Evolutionary conservation across 352 stramenopile species (phyloP).

Genomic region (Peronospora tabacina): DNA sequence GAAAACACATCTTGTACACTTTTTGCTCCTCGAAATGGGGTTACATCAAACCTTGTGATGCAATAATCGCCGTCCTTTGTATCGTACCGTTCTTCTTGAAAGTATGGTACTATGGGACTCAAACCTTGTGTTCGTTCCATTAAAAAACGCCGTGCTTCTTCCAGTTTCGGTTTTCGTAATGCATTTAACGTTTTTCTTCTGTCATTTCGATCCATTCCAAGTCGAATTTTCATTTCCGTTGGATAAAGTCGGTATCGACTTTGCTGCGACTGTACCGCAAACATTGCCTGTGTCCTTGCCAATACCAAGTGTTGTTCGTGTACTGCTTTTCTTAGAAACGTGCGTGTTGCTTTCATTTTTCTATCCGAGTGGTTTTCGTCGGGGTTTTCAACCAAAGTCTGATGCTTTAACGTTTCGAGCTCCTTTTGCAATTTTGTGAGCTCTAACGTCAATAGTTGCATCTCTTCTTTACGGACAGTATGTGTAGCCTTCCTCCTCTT

Average conservation of each 20-base stretch:
- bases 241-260: slow-evolving; percentile 23
- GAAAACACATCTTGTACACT: slow-evolving; percentile 44
- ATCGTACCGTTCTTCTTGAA: slow-evolving; percentile 41
- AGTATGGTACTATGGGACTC: slow-evolving; percentile 22
- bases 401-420: slow-evolving; percentile 33
- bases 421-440: slow-evolving; percentile 27
- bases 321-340: slow-evolving; percentile 25
- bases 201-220: slow-evolving; percentile 23
- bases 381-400: slow-evolving; percentile 18
- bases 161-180: slow-evolving; percentile 27
- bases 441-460: slow-evolving; percentile 22
- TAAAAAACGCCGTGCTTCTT: slow-evolving; percentile 27
- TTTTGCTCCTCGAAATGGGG: slow-evolving; percentile 36
- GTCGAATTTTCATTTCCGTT: slow-evolving; percentile 29
- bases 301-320: slow-evolving; percentile 33
- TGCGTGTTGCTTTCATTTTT: slow-evolving; percentile 9
- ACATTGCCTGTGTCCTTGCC: slow-evolving; percentile 25
- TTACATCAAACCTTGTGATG: slow-evolving; percentile 44
- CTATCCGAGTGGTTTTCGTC: slow-evolving; percentile 9
- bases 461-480: slow-evolving; percentile 43
- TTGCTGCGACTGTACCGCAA: slow-evolving; percentile 23
- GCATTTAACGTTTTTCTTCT: slow-evolving; percentile 24
- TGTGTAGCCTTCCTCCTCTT: slow-evolving; percentile 42
- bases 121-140: slow-evolving; percentile 24
- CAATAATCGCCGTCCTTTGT: slow-evolving; percentile 41